A percentile compares a stretch with the other conserved stretches of the same genome.
Conservation (phyloP, 2,329 filamentous ascomycete species). For the Fusarium beomiforme region DNA sequence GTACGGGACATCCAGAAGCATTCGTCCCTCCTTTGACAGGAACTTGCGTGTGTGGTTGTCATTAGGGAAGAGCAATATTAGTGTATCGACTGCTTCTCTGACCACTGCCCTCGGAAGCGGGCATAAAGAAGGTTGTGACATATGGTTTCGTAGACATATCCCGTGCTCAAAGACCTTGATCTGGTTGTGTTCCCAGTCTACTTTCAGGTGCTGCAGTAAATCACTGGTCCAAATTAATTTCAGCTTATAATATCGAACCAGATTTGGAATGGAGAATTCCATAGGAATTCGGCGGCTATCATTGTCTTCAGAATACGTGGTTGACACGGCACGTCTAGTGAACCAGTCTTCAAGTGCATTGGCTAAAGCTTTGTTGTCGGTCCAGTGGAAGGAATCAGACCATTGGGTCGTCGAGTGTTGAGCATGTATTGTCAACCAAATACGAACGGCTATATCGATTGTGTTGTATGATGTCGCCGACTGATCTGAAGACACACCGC, state of each 20-base stretch:
- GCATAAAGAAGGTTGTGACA: not conserved
- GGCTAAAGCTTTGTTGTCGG: not conserved
- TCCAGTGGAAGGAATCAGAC: not conserved
- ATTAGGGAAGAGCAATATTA: not conserved
- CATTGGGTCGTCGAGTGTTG: too few species aligned
- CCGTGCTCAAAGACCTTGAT: not conserved
- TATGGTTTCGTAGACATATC: not conserved
- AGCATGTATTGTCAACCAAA: too few species aligned
- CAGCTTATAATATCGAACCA: not conserved
- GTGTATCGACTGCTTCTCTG: not conserved
- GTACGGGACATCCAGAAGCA: not conserved
- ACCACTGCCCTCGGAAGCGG: not conserved
- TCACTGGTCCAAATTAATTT: not conserved
- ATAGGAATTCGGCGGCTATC: not conserved
- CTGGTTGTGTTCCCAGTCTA: not conserved
- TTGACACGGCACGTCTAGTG: not conserved
- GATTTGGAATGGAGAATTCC: not conserved
- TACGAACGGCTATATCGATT: too few species aligned
- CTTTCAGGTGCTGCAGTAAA: not conserved
- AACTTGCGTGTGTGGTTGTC: not conserved
- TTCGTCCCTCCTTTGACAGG: not conserved
- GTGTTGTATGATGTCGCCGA: too few species aligned
- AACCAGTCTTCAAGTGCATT: not conserved
- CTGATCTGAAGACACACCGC: too few species aligned
- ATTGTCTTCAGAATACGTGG: too few species aligned